phyloP scores from a whole-genome alignment of 2,329 filamentous ascomycete genomes.

The Purpureocillium lavendulum region DNA sequence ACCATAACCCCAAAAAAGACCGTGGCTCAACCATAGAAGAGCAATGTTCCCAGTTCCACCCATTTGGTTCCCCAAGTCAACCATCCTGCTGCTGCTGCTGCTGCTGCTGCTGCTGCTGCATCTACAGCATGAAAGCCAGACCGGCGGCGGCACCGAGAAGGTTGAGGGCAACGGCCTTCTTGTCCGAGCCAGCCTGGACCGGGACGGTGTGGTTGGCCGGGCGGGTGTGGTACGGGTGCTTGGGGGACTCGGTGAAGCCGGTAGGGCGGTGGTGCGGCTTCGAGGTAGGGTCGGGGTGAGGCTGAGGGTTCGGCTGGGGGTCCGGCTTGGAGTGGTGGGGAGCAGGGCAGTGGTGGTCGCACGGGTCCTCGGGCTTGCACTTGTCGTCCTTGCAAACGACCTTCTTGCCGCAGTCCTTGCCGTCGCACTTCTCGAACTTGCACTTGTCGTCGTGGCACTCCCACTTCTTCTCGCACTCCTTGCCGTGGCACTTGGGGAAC shows the following conservation, averaged over 20 bases:
- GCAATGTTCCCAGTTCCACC: no score
- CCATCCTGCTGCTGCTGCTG: no score
- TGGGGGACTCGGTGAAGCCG: no score
- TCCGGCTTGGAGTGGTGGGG: constrained; percentile 5
- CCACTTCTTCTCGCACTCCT: constrained; percentile 23
- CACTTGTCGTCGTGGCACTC: constrained; percentile 22
- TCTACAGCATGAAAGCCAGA: constrained; percentile 14
- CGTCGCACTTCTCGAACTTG: constrained; percentile 19
- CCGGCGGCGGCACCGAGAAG: constrained; percentile 14
- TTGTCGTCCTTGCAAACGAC: constrained; percentile 16
- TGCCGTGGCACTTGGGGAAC: constrained; percentile 16
- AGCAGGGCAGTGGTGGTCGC: constrained; percentile 11
- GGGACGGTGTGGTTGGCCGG: background rate
- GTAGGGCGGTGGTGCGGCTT: background rate
- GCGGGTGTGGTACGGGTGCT: background rate
- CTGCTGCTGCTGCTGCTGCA: no score
- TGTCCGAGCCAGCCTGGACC: constrained; percentile 10
- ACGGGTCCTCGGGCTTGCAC: constrained; percentile 15
- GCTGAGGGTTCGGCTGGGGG: constrained; percentile 1
- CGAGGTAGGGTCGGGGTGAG: constrained; percentile 3
- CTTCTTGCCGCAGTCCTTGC: constrained; percentile 20
- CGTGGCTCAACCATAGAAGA: background rate
- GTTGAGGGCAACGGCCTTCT: constrained; percentile 9
- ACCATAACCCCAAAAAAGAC: no score
- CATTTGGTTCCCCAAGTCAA: no score